These are phyloP conservation scores for Auricularia sp. DNA, from an alignment of 768 basidiomycete genomes.

Conservation along the genomic window DNA sequence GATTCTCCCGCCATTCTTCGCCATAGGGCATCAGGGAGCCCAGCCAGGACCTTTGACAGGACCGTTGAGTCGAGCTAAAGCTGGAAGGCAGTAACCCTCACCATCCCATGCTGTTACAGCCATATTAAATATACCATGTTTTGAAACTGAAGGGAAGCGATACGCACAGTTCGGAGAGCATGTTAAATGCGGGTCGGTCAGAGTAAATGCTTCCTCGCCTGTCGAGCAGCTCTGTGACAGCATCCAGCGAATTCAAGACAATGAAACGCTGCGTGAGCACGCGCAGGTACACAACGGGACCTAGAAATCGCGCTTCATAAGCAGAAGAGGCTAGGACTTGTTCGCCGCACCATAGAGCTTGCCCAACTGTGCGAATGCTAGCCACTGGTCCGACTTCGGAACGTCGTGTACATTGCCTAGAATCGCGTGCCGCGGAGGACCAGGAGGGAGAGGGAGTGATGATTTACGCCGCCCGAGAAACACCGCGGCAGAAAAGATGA, in stretches of 20 bases:
- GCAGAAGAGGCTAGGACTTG: neutral
- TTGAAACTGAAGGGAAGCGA: neutral
- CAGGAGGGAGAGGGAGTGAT: neutral
- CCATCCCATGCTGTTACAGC: neutral
- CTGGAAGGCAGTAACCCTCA: neutral
- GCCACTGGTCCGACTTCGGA: neutral
- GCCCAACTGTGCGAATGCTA: neutral
- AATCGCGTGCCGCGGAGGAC: neutral
- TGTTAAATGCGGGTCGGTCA: conserved; percentile 7
- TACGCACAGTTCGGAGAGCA: conserved; percentile 1
- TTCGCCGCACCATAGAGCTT: neutral
- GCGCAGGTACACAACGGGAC: neutral
- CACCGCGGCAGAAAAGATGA: no score
- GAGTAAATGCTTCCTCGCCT: conserved; percentile 10
- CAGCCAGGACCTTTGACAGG: neutral
- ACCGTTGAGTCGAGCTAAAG: no score
- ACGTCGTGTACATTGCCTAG: neutral
- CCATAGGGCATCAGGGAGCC: neutral
- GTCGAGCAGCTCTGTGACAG: conserved; percentile 9
- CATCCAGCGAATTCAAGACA: conserved; percentile 8
- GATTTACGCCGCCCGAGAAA: no score
- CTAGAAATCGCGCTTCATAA: neutral
- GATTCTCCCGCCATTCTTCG: conserved; percentile 1
- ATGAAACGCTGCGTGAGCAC: conserved; percentile 5
- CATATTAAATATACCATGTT: neutral